Evolutionary conservation across 768 basidiomycete genomes (phyloP), one percentile per base, ranked within the genome.

Genomic region (Kwoniella botswanensis): DNA sequence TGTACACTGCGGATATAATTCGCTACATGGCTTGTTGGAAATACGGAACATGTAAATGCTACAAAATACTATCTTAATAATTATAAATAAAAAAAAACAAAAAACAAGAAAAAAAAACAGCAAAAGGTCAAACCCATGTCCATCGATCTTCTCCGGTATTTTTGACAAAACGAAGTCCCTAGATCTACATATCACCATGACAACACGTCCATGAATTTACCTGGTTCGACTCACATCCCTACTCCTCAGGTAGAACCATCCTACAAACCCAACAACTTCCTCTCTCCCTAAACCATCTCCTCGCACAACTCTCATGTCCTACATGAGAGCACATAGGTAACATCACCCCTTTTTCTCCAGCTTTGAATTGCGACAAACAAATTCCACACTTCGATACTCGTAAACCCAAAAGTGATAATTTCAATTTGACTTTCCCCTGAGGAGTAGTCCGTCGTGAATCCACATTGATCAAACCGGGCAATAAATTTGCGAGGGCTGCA

Each of bases 401-500:
- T 15, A 87, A 85, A 50, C 89, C 92, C 21, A 91, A 83, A 61
- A 92, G 79, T 9, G 86, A 85, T 60, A 92, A 82, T 84, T 92
- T 93, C 56, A 91, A 76, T 84, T 92, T 92, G 65, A 89, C 86
- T 54, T 89, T 89, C 5, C 91, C 91, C 75, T 91, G 88, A 72
- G 85, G 85, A 59, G 88, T 88, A 59, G 86, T 86, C 24, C 91
- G 87, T 63, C 88, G 86, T 22, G 90, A 87, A 80, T 87, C 84
- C 15, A 91, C 85, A 72, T 88, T 88, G 76, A 92, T 80, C 2
- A 73, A 70, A 1, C 75, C 83, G 7, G 81, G 74, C 15, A 83
- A 75, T 1, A 85, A 76, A 42, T 80, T 82, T 9, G 64, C 29
- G 58, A 81, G 63, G 46, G 76, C 68, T 57, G 74, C 73, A 13